These are phyloP conservation scores for Ceratocystis cacaofunesta DNA, from an alignment of 2,329 filamentous ascomycete species.

Conservation along the genomic window DNA sequence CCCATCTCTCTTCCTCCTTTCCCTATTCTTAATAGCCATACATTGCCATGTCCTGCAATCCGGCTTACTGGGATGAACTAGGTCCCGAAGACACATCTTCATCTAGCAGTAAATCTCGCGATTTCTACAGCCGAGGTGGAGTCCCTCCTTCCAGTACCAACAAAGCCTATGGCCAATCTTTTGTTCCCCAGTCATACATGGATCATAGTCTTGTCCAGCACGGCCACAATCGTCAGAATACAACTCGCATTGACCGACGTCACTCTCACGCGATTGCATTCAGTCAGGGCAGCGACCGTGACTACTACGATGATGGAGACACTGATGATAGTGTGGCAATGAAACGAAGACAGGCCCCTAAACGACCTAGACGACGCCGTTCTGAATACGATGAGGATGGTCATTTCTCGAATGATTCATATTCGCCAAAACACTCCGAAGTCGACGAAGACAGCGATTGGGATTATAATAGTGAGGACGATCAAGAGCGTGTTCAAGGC, in stretches of 20 bases:
- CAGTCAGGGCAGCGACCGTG: not conserved
- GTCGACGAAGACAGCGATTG: not conserved
- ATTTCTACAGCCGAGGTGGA: not conserved
- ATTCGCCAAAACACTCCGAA: not conserved
- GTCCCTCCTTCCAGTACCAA: constrained; percentile 17
- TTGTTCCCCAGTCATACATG: constrained; percentile 12
- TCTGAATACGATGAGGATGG: constrained; percentile 3
- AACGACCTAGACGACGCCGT: not conserved
- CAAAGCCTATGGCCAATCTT: constrained; percentile 18
- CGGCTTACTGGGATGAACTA: not conserved
- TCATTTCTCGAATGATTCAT: constrained; percentile 6
- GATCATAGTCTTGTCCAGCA: constrained; percentile 6
- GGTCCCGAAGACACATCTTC: not conserved
- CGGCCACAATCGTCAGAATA: constrained; percentile 3
- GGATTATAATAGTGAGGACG: not conserved
- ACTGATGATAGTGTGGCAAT: not conserved
- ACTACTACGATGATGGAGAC: constrained; percentile 9
- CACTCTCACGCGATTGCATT: constrained; percentile 7
- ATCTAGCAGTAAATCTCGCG: not conserved
- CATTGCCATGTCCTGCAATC: not conserved
- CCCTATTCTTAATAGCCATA: not conserved
- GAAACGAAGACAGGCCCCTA: not conserved
- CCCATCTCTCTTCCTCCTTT: not conserved
- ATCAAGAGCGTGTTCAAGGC: not conserved
- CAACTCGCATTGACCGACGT: constrained; percentile 7